Evolutionary conservation across 352 stramenopile genomes (phyloP).

Genomic region (Pythium coloratum): DNA sequence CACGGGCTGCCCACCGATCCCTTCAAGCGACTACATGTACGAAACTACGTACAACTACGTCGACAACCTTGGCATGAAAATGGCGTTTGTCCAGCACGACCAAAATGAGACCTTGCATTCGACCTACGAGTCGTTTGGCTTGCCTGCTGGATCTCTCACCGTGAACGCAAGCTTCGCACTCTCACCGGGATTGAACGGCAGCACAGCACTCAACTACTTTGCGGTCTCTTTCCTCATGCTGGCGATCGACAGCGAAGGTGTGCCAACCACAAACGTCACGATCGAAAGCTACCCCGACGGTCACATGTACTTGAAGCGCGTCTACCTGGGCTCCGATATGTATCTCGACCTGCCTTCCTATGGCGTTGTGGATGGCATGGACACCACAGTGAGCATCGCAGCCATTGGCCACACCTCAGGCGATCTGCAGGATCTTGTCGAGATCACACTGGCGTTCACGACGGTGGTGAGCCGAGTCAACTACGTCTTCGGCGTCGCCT

Average conservation of each 20-base stretch:
- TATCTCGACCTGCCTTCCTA: constrained; percentile 14
- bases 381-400: neutral
- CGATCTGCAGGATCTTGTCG: constrained; percentile 1
- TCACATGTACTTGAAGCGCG: constrained; percentile 16
- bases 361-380: neutral
- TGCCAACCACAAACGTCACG: neutral
- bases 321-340: constrained; percentile 1
- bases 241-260: neutral
- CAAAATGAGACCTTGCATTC: neutral
- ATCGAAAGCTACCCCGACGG: neutral
- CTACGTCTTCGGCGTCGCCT: neutral
- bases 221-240: constrained; percentile 9
- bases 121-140: neutral
- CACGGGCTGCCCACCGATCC: neutral
- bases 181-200: neutral
- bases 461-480: neutral
- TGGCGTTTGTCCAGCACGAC: neutral
- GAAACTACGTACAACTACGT: neutral
- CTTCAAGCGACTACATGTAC: neutral
- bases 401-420: neutral
- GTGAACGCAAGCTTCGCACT: neutral
- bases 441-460: constrained; percentile 13
- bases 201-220: neutral
- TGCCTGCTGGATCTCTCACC: neutral
- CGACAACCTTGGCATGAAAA: neutral